Percentiles rank a stretch among this genome's conserved stretches.
Evolutionary conservation across 2,329 filamentous ascomycete genomes (phyloP).

Genomic region (Colletotrichum sp.): DNA sequence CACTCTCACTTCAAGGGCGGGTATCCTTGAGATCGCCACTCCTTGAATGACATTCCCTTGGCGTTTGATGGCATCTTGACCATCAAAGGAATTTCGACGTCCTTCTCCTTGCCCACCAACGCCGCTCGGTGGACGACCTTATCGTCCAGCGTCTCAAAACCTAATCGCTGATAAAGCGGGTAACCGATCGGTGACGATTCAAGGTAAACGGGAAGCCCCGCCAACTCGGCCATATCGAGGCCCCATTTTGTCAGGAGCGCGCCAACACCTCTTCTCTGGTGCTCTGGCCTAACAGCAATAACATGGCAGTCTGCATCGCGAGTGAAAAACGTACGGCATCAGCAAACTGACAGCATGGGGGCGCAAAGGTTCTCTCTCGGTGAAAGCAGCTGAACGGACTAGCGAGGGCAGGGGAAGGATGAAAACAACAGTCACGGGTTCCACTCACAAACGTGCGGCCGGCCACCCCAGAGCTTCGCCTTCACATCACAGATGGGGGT

Average conservation of each 20-base stretch:
- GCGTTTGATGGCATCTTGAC: conserved; percentile 42
- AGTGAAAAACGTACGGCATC: conserved; percentile 2
- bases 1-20: conserved; percentile 13
- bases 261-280: conserved; percentile 48
- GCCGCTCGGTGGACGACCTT: conserved; percentile 42
- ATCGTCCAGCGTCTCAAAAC: conserved; percentile 44
- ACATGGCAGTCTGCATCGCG: conserved; percentile 40
- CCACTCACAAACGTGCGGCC: conserved; percentile 45
- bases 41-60: conserved; percentile 35
- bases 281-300: conserved; percentile 47
- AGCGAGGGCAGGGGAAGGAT: background rate
- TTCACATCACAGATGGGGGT: conserved; percentile 44
- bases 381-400: background rate
- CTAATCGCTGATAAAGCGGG: conserved; percentile 49
- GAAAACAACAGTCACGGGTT: background rate
- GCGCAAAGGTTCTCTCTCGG: background rate
- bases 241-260: conserved; percentile 46
- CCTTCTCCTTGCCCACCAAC: conserved; percentile 36
- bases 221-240: conserved; percentile 36
- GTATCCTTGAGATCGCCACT: conserved; percentile 32
- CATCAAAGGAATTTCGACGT: conserved; percentile 47
- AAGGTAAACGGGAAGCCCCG: conserved; percentile 48
- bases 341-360: conserved; percentile 1
- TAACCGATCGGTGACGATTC: conserved; percentile 47
- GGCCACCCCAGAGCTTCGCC: conserved; percentile 43